Evolutionary conservation across 495 filamentous ascomycete species (phyloP).

Genomic region (Penicillium lividum): DNA sequence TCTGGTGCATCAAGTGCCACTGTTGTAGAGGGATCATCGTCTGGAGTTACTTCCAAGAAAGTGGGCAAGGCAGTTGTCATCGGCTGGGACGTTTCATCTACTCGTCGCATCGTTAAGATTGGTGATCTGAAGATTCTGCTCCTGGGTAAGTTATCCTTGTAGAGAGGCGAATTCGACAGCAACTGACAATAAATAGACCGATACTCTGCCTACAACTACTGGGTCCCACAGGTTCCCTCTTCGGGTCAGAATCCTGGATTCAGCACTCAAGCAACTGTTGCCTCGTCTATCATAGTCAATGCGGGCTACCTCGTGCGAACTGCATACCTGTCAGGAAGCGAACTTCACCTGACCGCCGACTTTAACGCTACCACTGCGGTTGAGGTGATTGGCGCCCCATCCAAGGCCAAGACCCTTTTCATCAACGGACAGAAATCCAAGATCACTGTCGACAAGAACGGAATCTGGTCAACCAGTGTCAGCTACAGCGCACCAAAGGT

Average conservation of each 20-base stretch:
- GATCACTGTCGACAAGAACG: conserved; percentile 45
- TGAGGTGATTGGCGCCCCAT: conserved; percentile 64
- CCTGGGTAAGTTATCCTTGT: conserved; percentile 35
- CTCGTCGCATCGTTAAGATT: conserved; percentile 56
- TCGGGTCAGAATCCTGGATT: conserved; percentile 36
- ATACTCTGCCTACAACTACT: conserved; percentile 77
- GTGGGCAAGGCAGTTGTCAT: conserved; percentile 50
- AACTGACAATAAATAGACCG: conserved; percentile 46
- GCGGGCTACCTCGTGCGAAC: conserved; percentile 76
- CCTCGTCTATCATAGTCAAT: conserved; percentile 62
- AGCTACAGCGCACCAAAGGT: conserved; percentile 54
- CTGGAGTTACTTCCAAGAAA: conserved; percentile 41
- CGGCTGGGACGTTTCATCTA: conserved; percentile 55
- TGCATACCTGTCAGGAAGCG: conserved; percentile 50
- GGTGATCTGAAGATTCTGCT: conserved; percentile 58
- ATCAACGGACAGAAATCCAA: conserved; percentile 57
- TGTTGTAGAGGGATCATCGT: conserved; percentile 50
- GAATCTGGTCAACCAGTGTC: conserved; percentile 55
- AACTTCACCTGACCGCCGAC: conserved; percentile 65
- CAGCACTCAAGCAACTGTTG: conserved; percentile 39
- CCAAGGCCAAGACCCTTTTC: conserved; percentile 47
- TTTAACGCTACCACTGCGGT: conserved; percentile 68
- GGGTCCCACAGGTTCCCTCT: conserved; percentile 57
- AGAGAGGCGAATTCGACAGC: no score
- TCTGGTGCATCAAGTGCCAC: conserved; percentile 39